Base-by-base conservation (phyloP, 179 eudicot species). In the Sideroxylon spinosum region DNA sequence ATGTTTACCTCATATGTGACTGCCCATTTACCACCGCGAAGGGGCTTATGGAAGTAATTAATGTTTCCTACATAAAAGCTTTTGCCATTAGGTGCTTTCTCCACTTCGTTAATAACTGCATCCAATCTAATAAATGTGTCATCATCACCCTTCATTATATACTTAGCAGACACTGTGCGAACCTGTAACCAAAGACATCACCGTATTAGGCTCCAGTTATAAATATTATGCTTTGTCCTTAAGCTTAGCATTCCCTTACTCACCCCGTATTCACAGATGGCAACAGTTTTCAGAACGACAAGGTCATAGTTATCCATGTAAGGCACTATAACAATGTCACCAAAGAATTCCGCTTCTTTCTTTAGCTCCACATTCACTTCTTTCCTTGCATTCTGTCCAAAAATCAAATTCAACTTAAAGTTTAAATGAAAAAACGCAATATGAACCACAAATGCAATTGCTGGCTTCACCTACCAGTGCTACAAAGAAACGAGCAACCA, bases 241-340 rank as follows among this genome's bases (percentile, higher is more conserved):
- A 56, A 46, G 46, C 7, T 7, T 46, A 1, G 11, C 57, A 37
- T 14, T 63, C 68, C 25, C 50, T 17, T 29, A 82, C 89, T 84
- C 69, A 93, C 93, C 93, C 98, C 98, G 74, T 92, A 93, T 86
- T 93, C 97, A 78, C 91, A 90, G 60, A 93, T 92, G 46, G 98
- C 97, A 68, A 93, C 93, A 8, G 98, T 92, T 85, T 93, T 93
- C 77, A 93, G 88, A 50, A 93, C 98, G 74, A 93, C 93, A 75
- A 93, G 97, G 62, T 93, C 93, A 77, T 93, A 93, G 68, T 89
- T 88, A 78, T 93, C 98, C 93, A 92, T 90, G 86, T 93, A 93
- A 37, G 97, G 95, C 55, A 93, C 98, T 64, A 93, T 88, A 46
- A 93, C 91, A 66, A 93, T 86, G 81, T 93, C 98, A 29, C 97